These are phyloP conservation scores for Combretum micranthum DNA, from an alignment of 345 rosid species.

Conservation along the genomic window DNA sequence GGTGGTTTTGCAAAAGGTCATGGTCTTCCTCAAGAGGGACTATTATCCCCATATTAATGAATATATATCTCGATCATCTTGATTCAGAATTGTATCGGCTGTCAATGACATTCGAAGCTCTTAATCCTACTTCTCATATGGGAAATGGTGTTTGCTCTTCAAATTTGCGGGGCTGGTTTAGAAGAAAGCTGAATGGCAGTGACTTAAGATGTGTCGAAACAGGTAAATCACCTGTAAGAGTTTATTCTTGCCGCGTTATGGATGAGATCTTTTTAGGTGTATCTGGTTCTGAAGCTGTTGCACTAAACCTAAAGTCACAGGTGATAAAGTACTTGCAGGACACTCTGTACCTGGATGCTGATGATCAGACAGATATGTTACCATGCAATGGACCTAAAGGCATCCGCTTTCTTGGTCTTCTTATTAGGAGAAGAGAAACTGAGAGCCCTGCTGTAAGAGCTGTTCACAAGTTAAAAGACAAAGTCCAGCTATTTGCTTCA, in stretches of 20 bases:
- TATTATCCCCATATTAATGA: slow-evolving; percentile 67
- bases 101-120: slow-evolving; percentile 78
- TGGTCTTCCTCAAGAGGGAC: slow-evolving; percentile 96
- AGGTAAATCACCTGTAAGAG: slow-evolving; percentile 30
- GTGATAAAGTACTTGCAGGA: slow-evolving; percentile 38
- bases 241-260: slow-evolving; percentile 72
- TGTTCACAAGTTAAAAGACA: slow-evolving; percentile 86
- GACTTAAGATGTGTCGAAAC: slow-evolving; percentile 15
- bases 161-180: slow-evolving; percentile 70
- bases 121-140: slow-evolving; percentile 22
- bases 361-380: slow-evolving; percentile 29
- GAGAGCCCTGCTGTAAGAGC: slow-evolving; percentile 60
- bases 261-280: slow-evolving; percentile 77
- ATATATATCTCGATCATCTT: slow-evolving; percentile 66
- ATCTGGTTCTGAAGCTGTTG: slow-evolving; percentile 58
- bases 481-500: slow-evolving; percentile 51
- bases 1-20: slow-evolving; percentile 91
- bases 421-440: slow-evolving; percentile 42
- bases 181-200: slow-evolving; percentile 62
- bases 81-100: slow-evolving; percentile 68
- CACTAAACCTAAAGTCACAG: slow-evolving; percentile 44
- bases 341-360: slow-evolving; percentile 42
- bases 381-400: slow-evolving; percentile 41
- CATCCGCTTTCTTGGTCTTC: slow-evolving; percentile 60
- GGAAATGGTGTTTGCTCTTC: slow-evolving; percentile 33